Evolutionary conservation across 2,329 filamentous ascomycete species (phyloP).

Genomic region (Zelopaecilomyces penicillatus): DNA sequence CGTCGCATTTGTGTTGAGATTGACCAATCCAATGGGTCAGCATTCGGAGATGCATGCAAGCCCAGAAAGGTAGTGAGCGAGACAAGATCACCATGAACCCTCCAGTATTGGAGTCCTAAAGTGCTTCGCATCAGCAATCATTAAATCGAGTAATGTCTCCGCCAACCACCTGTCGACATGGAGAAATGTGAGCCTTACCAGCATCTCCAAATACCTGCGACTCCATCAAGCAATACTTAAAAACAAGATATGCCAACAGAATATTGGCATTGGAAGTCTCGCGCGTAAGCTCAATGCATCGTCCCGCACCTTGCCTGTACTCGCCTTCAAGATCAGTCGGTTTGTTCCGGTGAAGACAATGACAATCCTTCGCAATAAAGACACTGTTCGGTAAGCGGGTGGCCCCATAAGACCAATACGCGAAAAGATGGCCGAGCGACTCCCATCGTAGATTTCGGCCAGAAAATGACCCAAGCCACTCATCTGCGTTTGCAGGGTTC

Average conservation of each 20-base stretch:
- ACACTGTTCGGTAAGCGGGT: not conserved
- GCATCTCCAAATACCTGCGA: conserved; percentile 4
- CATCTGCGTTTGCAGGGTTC: conserved; percentile 21
- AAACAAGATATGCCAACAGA: conserved; percentile 4
- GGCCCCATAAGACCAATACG: conserved; percentile 3
- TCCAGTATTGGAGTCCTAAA: conserved; percentile 7
- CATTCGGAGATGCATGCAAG: conserved; percentile 4
- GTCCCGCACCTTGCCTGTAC: not conserved
- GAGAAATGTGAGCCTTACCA: not conserved
- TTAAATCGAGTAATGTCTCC: too few relatives aligned
- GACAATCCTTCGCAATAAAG: not conserved
- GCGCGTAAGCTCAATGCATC: conserved; percentile 1
- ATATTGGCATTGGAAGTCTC: conserved; percentile 1
- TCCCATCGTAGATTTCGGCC: conserved; percentile 36
- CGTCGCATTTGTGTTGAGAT: conserved; percentile 7
- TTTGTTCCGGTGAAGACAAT: conserved; percentile 1
- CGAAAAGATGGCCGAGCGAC: conserved; percentile 29
- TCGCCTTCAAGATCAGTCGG: conserved; percentile 1
- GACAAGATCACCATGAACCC: conserved; percentile 7
- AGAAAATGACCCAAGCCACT: conserved; percentile 31
- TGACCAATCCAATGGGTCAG: conserved; percentile 3
- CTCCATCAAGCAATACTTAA: not conserved
- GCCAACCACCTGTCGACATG: too few relatives aligned
- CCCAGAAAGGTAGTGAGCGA: conserved; percentile 8
- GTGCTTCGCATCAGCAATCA: too few relatives aligned